Base-by-base conservation (phyloP, 148 eudicot genomes). In the Amaranthus cruentus region DNA sequence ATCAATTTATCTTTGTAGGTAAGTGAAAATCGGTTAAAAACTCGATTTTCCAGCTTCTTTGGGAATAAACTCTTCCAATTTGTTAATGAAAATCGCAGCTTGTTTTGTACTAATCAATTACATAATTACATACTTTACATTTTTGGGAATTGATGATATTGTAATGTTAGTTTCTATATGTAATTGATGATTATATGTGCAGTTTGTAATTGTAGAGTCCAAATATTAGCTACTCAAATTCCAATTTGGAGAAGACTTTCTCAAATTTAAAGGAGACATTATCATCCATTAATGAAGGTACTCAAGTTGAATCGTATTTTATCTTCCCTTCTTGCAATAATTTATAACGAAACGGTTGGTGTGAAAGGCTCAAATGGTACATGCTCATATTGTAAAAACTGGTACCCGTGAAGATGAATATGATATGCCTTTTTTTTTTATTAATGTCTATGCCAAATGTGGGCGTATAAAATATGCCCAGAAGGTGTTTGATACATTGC, bases 371-470 rank as follows among this genome's bases (percentile, higher is more conserved):
- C 75, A 72, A 68, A 55, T 63, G 59, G 75, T 88, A 47, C 95
- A 90, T 77, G 88, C 77, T 67, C 91, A 90, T 68, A 85, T 90
- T 28, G 78, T 86, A 9, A 90, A 90, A 78, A 84, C 85, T 2
- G 91, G 91, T 42, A 77, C 78, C 4, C 77, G 79, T 42, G 70
- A 82, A 70, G 91, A 90, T 67, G 21, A 79, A 50, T 88, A 76
- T 77, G 82, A 86, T 57, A 88, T 86, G 91, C 86, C 90, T n/a
- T n/a, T n/a, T 18, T 82, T 71, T 38, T 88, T 90, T 66, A 83
- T 90, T 7, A 90, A 90, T 80, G 88, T 80, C 3, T 90, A 90
- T 77, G 88, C 84, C 2, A 90, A 86, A 73, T 86, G 91, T 72
- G 85, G 90, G 57, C 66, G 14, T 5, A 86, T 90, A 85, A 90